Base-by-base conservation (phyloP, 192 early-diverging fungal genomes). In the Backusella tarrabulga region DNA sequence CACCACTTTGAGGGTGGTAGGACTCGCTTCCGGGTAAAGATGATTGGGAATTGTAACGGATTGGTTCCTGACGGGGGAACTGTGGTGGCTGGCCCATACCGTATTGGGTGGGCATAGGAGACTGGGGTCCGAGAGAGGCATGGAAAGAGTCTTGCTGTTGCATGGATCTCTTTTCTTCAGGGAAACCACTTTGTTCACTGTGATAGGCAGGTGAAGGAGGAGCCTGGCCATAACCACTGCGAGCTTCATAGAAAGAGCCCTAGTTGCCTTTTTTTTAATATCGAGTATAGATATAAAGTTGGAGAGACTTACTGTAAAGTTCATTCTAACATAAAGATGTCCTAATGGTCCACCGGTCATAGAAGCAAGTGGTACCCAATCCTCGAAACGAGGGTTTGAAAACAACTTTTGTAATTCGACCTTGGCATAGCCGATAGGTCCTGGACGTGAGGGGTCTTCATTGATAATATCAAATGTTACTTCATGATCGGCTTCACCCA, bases 391-490 rank as follows among this genome's bases (percentile, higher is more conserved):
- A 40, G 66, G 67, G 40, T 68, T 19, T 4, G 34, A 4, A 38
- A 67, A 40, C 1, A 74, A 23, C 2, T 35, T 29, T 17, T 40
- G 36, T 32, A 74, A 67, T 29, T 73, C 72, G 0, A 83, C 21
- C 4, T 40, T 23, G 41, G 70, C 78, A 29, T 44, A 52, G 38
- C 78, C 81, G 19, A 83, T 76, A 44, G 79, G 29, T 42, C 76
- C 72, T 17, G 71, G 34, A 19, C 68, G 70, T 26, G 42, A 50
- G 17, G 78, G 52, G 54, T 77, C 78, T 71, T 83, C 81, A 35
- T 80, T 75, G 38, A 83, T 52, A 6, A 83, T 34, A 40, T 83
- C 81, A 8, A 83, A 44, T 60, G 73, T 52, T 17, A 83, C 66
- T 42, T 14, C 21, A 7, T 50, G 68, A 29, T 77, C 40, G 8